Conservation (phyloP, 805 yeast species). For the Pichia ethanolica region DNA sequence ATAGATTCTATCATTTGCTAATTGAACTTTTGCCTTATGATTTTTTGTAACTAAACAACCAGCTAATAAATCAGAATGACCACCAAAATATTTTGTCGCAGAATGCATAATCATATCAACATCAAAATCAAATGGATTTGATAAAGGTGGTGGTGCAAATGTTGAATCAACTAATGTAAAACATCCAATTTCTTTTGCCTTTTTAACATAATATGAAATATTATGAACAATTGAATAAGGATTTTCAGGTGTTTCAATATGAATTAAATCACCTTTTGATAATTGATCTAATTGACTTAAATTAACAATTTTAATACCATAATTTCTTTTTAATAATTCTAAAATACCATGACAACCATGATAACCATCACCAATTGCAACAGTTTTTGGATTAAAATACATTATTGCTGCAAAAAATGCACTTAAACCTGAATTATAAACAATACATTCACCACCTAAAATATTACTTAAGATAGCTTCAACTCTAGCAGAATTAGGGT, state of each 20-base stretch:
- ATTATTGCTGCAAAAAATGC: slow-evolving; percentile 75
- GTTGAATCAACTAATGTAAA: slow-evolving; percentile 71
- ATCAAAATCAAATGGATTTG: slow-evolving; percentile 72
- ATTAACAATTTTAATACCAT: slow-evolving; percentile 44
- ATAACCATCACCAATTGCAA: slow-evolving; percentile 75
- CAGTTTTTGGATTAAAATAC: slow-evolving; percentile 57
- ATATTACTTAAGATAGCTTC: slow-evolving; percentile 59
- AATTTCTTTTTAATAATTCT: slow-evolving; percentile 51
- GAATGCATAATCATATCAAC: slow-evolving; percentile 91
- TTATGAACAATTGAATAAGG: slow-evolving; percentile 69
- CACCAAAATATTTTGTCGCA: slow-evolving; percentile 89
- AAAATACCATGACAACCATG: slow-evolving; percentile 79
- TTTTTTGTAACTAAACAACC: slow-evolving; percentile 71
- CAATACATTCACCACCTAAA: slow-evolving; percentile 56
- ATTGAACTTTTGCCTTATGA: slow-evolving; percentile 33
- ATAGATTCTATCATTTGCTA: slow-evolving; percentile 56
- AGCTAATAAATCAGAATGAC: slow-evolving; percentile 87
- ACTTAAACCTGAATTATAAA: slow-evolving; percentile 71
- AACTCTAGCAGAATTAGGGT: slow-evolving; percentile 61
- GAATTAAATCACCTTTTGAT: slow-evolving; percentile 66
- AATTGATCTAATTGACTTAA: slow-evolving; percentile 44
- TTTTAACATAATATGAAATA: slow-evolving; percentile 52
- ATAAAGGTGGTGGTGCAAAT: slow-evolving; percentile 89
- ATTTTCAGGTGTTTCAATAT: slow-evolving; percentile 82
- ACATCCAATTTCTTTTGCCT: slow-evolving; percentile 77